Conservation (phyloP, 139 green algal species). For the Picochlorum sp. region DNA sequence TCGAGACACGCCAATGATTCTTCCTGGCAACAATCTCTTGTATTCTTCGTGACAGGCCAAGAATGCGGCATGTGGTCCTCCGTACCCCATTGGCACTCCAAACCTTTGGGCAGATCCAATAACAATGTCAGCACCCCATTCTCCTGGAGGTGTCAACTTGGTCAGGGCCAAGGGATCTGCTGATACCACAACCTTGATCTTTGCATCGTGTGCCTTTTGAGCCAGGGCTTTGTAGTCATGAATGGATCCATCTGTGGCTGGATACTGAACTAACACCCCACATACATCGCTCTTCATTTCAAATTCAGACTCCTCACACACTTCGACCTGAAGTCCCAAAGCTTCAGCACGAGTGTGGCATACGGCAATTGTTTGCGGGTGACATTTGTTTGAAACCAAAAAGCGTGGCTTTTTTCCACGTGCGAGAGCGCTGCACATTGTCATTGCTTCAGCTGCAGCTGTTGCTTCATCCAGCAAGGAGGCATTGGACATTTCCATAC, state of each 20-base stretch:
- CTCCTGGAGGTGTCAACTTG: slow-evolving; percentile 83
- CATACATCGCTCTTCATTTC: slow-evolving; percentile 78
- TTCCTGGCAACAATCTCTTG: slow-evolving; percentile 90
- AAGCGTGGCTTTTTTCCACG: slow-evolving; percentile 98
- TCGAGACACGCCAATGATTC: slow-evolving; percentile 91
- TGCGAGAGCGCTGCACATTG: slow-evolving; percentile 89
- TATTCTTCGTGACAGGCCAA: slow-evolving; percentile 83
- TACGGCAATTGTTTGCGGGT: slow-evolving; percentile 98
- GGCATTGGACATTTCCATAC: slow-evolving; percentile 84
- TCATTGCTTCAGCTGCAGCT: slow-evolving; percentile 97
- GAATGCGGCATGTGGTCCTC: slow-evolving; percentile 97
- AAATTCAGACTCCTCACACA: slow-evolving; percentile 51
- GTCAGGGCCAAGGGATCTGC: slow-evolving; percentile 97
- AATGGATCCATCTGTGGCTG: slow-evolving; percentile 84
- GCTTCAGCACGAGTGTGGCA: slow-evolving; percentile 88
- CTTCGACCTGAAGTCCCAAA: slow-evolving; percentile 80
- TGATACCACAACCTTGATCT: slow-evolving; percentile 68
- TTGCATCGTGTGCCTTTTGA: slow-evolving; percentile 42
- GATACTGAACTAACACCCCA: slow-evolving; percentile 94
- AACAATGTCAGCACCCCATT: slow-evolving; percentile 96
- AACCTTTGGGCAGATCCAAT: slow-evolving; percentile 93
- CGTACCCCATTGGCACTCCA: slow-evolving; percentile 96
- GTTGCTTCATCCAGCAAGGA: slow-evolving; percentile 97
- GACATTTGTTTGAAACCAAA: slow-evolving; percentile 84
- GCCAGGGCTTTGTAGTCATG: slow-evolving; percentile 69